A percentile compares a stretch with the other conserved stretches of the same genome.
These are phyloP conservation scores for Nematocida sp. DNA, from an alignment of 371 early-diverging fungal species.

Conservation along the genomic window DNA sequence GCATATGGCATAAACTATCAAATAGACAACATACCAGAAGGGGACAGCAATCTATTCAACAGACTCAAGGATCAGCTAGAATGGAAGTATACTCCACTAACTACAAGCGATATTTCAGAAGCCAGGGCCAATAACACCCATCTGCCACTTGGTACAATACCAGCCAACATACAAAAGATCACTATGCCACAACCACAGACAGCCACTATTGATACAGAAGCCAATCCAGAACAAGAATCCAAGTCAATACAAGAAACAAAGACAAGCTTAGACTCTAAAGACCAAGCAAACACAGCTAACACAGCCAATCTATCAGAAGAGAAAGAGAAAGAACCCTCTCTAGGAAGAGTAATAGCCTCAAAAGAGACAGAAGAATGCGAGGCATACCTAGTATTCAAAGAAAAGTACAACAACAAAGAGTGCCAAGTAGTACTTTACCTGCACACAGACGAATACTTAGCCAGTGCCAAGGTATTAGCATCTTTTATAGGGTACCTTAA, in stretches of 20 bases:
- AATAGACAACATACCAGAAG: constrained; percentile 14
- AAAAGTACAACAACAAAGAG: constrained; percentile 41
- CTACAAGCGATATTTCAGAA: not conserved
- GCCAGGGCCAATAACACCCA: not conserved
- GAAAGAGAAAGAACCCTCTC: no score
- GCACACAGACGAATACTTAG: constrained; percentile 2
- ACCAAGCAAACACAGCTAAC: not conserved
- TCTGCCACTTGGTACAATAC: constrained; percentile 5
- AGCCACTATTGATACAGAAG: no score
- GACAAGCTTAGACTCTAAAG: no score
- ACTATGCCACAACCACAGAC: no score
- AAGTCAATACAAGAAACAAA: not conserved
- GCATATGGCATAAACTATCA: constrained; percentile 46
- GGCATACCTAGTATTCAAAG: constrained; percentile 40
- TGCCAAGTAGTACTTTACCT: constrained; percentile 26
- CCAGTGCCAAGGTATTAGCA: constrained; percentile 10
- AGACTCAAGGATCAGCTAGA: not conserved
- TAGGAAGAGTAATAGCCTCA: no score
- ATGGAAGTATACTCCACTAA: not conserved
- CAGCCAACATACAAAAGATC: not conserved
- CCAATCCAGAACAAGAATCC: not conserved
- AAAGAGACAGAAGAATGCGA: constrained; percentile 15
- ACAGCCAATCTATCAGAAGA: not conserved
- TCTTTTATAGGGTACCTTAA: constrained; percentile 21
- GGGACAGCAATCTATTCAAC: not conserved